Conservation (phyloP, 257 asterid genomes). For the Salvia rosmarinus region DNA sequence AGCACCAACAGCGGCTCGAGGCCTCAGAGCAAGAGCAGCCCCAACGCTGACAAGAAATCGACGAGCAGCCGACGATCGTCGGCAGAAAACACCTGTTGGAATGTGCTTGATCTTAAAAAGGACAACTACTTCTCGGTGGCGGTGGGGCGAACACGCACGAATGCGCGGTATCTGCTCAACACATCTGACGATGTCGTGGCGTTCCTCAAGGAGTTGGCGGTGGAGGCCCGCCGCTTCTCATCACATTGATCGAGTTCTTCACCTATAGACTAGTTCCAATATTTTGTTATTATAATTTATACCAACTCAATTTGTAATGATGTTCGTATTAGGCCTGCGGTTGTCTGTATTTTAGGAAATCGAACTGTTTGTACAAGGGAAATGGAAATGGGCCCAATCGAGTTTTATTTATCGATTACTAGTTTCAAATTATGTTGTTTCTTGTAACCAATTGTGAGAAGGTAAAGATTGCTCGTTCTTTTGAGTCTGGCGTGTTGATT, state of each 20-base stretch:
- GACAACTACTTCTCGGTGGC: constrained; percentile 95
- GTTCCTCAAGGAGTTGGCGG: constrained; percentile 63
- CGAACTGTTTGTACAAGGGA: not conserved
- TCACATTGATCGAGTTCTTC: constrained; percentile 13
- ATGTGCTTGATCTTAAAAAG: constrained; percentile 80
- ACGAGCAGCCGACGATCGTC: constrained; percentile 24
- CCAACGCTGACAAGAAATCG: constrained; percentile 21
- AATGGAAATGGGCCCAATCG: not conserved
- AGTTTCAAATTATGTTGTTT: too few species aligned
- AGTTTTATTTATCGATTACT: not conserved
- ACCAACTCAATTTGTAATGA: not conserved
- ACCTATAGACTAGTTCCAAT: not conserved
- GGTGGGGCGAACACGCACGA: constrained; percentile 79
- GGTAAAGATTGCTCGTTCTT: too few species aligned
- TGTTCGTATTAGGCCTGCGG: not conserved
- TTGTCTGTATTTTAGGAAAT: not conserved
- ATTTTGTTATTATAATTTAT: not conserved
- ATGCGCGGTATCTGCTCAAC: constrained; percentile 74
- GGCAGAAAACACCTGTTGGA: constrained; percentile 22
- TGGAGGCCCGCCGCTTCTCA: constrained; percentile 33
- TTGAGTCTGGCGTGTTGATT: too few species aligned
- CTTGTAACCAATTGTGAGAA: not conserved
- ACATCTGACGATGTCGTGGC: constrained; percentile 67
- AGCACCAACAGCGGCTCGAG: constrained; percentile 2
- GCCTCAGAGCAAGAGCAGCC: constrained; percentile 17